Percentiles rank a stretch among this genome's conserved stretches.
Conservation (phyloP, 164 flowering plant genomes). For the Pachysandra terminalis region DNA sequence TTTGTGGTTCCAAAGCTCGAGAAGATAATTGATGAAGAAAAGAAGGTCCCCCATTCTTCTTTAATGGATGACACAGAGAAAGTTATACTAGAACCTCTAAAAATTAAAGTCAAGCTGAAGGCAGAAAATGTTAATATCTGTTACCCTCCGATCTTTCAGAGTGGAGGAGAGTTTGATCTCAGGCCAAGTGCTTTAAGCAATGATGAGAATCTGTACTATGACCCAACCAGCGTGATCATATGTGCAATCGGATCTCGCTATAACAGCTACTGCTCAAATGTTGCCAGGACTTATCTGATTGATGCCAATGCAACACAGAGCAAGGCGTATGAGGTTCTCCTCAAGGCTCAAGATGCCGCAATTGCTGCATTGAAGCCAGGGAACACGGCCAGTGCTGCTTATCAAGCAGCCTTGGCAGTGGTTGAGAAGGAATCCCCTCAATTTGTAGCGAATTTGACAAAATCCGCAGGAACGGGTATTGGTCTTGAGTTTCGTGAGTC, state of each 20-base stretch:
- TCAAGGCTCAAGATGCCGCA: slow-evolving; percentile 63
- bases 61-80: slow-evolving; percentile 66
- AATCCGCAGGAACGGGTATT: slow-evolving; percentile 65
- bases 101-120: slow-evolving; percentile 47
- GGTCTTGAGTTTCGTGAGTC: slow-evolving; percentile 75
- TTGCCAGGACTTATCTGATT: slow-evolving; percentile 53
- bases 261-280: slow-evolving; percentile 66
- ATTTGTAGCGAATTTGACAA: slow-evolving; percentile 39
- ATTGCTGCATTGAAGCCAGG: slow-evolving; percentile 48
- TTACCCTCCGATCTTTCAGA: slow-evolving; percentile 70
- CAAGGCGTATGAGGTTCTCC: slow-evolving; percentile 68
- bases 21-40: slow-evolving; percentile 57
- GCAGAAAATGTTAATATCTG: slow-evolving; percentile 66
- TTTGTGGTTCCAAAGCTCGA: slow-evolving; percentile 27
- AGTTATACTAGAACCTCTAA: slow-evolving; percentile 48
- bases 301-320: slow-evolving; percentile 49
- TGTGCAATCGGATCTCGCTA: slow-evolving; percentile 63
- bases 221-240: slow-evolving; percentile 60
- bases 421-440: slow-evolving; percentile 61
- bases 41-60: slow-evolving; percentile 48
- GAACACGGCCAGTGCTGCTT: slow-evolving; percentile 34
- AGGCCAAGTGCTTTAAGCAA: slow-evolving; percentile 67
- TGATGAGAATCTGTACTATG: slow-evolving; percentile 51
- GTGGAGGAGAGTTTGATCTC: slow-evolving; percentile 64
- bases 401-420: slow-evolving; percentile 46